Evolutionary conservation across 208 protist species (phyloP).

Genomic region (Leishmania martiniquensis): DNA sequence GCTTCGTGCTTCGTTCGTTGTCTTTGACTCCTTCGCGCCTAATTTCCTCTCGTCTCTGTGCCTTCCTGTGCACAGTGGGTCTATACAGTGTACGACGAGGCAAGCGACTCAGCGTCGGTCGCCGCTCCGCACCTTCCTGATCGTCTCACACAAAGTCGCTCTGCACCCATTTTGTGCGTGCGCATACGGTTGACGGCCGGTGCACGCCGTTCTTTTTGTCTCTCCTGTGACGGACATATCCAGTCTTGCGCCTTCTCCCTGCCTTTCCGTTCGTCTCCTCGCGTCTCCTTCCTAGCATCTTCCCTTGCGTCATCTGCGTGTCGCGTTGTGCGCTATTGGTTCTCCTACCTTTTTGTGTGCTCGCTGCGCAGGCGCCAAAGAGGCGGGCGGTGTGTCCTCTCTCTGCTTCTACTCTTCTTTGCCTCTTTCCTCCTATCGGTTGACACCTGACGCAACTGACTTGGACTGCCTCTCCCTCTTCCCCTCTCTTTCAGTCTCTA

Average conservation of each 20-base stretch:
- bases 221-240: not conserved
- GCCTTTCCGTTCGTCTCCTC: not conserved
- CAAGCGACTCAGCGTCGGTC: not conserved
- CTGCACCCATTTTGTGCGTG: not conserved
- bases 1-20: not conserved
- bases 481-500: not conserved
- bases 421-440: slow-evolving; percentile 15
- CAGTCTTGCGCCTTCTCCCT: not conserved
- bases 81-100: not conserved
- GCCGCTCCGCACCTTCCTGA: not conserved
- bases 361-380: not conserved
- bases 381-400: not conserved
- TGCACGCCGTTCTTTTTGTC: not conserved
- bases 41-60: not conserved
- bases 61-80: not conserved
- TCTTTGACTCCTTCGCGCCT: not conserved
- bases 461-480: not conserved
- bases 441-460: not conserved
- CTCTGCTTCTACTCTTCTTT: not conserved
- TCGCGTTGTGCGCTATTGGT: not conserved
- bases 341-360: not conserved
- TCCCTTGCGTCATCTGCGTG: not conserved
- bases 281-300: slow-evolving; percentile 4
- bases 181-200: not conserved
- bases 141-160: not conserved